Evolutionary conservation across 768 basidiomycete genomes (phyloP).

Genomic region (Fomitopsis pulvina): DNA sequence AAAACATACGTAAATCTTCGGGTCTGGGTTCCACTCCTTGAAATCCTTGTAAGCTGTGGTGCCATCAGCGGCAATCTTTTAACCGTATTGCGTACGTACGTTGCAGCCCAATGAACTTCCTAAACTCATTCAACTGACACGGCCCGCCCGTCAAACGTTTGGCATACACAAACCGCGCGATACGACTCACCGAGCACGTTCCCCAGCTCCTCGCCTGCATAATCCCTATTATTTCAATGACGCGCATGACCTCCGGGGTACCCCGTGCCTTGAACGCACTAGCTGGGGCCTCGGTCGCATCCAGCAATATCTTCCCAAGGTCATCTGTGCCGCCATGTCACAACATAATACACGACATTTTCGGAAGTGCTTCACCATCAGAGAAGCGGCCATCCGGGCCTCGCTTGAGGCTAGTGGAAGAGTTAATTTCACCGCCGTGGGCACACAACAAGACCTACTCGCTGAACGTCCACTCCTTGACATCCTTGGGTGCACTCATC

Average conservation of each 20-base stretch:
- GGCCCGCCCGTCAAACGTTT: neutral
- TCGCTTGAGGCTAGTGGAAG: constrained; percentile 22
- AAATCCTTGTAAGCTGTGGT: constrained; percentile 52
- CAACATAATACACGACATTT: neutral
- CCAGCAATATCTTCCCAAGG: constrained; percentile 36
- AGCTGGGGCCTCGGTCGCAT: constrained; percentile 40
- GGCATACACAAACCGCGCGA: neutral
- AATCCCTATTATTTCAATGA: constrained; percentile 54
- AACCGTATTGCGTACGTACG: constrained; percentile 23
- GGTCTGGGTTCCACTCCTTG: constrained; percentile 66
- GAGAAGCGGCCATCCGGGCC: constrained; percentile 31
- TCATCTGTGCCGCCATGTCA: constrained; percentile 10
- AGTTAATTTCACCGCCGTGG: constrained; percentile 4
- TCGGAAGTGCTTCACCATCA: neutral
- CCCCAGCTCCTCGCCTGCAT: constrained; percentile 50
- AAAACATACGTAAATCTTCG: constrained; percentile 47
- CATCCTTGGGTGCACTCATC: constrained; percentile 11
- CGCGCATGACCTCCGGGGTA: constrained; percentile 37
- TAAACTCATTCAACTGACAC: constrained; percentile 56
- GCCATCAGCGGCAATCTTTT: neutral
- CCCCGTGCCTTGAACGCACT: constrained; percentile 43
- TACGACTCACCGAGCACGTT: constrained; percentile 18
- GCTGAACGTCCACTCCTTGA: constrained; percentile 1
- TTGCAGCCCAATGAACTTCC: constrained; percentile 64
- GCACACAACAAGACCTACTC: neutral